A percentile compares a stretch with the other conserved stretches of the same genome.
phyloP scores from a whole-genome alignment of 108 stramenopile genomes.

The Chaetoceros muelleri region DNA sequence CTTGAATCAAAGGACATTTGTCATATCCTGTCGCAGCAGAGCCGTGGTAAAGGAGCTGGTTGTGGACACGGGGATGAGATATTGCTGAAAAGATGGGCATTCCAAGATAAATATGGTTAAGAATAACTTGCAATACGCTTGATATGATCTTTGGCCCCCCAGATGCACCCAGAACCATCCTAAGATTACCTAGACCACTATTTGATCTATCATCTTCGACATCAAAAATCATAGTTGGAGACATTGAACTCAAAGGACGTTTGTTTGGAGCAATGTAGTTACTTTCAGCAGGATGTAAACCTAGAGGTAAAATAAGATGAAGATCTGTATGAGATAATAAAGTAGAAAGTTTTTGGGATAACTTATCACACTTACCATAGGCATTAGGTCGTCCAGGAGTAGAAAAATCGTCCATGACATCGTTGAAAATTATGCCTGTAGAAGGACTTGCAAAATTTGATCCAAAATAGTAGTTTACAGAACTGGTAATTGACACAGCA shows the following conservation, averaged over 20 bases:
- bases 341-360: no score
- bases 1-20: slow-evolving; percentile 12
- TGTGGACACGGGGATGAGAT: slow-evolving; percentile 53
- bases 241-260: slow-evolving; percentile 73
- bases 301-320: no score
- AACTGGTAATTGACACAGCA: slow-evolving; percentile 56
- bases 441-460: slow-evolving; percentile 40
- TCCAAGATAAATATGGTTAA: slow-evolving; percentile 47
- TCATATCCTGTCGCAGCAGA: slow-evolving; percentile 18
- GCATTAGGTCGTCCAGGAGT: slow-evolving; percentile 49
- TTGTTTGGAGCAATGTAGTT: slow-evolving; percentile 70
- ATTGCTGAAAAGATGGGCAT: slow-evolving; percentile 54
- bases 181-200: slow-evolving; percentile 18
- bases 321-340: no score
- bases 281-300: slow-evolving; percentile 44
- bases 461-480: slow-evolving; percentile 65
- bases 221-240: slow-evolving; percentile 63
- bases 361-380: slow-evolving; percentile 12
- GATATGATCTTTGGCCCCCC: slow-evolving; percentile 85
- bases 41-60: slow-evolving; percentile 66
- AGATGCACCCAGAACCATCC: slow-evolving; percentile 47
- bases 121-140: slow-evolving; percentile 48
- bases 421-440: slow-evolving; percentile 70
- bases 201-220: neutral
- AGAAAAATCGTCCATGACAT: slow-evolving; percentile 74